Evolutionary conservation across 352 stramenopile genomes (phyloP).

Genomic region (Pythium dissimile): DNA sequence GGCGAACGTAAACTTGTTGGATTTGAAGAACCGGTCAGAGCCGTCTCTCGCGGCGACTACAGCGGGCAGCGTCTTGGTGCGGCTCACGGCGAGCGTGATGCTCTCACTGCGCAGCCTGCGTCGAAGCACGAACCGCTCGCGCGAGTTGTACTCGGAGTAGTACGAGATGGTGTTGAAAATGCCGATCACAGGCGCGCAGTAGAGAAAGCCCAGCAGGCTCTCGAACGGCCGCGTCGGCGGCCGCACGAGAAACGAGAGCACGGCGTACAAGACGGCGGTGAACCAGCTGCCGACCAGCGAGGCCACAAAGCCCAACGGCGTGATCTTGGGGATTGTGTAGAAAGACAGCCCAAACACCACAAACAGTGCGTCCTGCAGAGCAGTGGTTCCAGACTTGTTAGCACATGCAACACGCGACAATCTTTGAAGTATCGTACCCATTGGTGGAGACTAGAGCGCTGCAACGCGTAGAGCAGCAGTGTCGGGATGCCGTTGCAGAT

Average conservation of each 20-base stretch:
- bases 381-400: background rate
- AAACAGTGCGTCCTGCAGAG: slow-evolving; percentile 65
- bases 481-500: slow-evolving; percentile 70
- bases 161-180: slow-evolving; percentile 87
- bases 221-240: slow-evolving; percentile 41
- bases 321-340: slow-evolving; percentile 85
- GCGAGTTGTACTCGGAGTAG: slow-evolving; percentile 82
- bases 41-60: slow-evolving; percentile 7
- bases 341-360: slow-evolving; percentile 83
- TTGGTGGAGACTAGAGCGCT: slow-evolving; percentile 72
- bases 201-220: slow-evolving; percentile 60
- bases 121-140: slow-evolving; percentile 72
- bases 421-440: too few species aligned
- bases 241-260: slow-evolving; percentile 52
- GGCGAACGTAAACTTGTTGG: slow-evolving; percentile 55
- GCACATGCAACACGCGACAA: background rate
- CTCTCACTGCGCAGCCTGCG: slow-evolving; percentile 67
- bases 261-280: slow-evolving; percentile 52
- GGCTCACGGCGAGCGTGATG: slow-evolving; percentile 69
- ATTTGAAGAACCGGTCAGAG: slow-evolving; percentile 33
- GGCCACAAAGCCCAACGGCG: slow-evolving; percentile 71
- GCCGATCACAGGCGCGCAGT: slow-evolving; percentile 67
- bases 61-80: slow-evolving; percentile 37
- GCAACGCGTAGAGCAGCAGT: slow-evolving; percentile 61
- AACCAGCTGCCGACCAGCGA: slow-evolving; percentile 69